Evolutionary conservation across 495 filamentous ascomycete species (phyloP), one percentile per base, ranked within the genome.

Genomic region (Xylaria grammica): DNA sequence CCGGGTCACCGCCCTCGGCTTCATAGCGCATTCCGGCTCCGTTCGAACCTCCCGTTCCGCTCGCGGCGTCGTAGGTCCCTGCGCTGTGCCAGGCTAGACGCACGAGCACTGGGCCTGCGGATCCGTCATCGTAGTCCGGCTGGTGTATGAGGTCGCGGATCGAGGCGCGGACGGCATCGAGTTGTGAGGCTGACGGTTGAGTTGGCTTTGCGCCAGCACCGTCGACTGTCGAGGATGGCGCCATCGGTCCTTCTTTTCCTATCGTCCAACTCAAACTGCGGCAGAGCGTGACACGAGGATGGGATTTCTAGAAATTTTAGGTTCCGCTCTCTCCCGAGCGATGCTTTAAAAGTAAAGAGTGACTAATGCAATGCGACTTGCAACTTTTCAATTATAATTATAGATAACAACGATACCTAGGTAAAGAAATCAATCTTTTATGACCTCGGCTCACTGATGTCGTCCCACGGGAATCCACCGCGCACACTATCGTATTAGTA

Each of bases 21-120:
- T 89, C 85, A 68, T 87, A 88, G 10, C 86, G 82, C 85, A 87
- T 89, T 38, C 86, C 86, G 1, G 86, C 86, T 64, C 86, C 86
- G 67, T 88, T 88, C 9, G 82, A 86, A 24, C 86, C 85, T 38
- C 86, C 86, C 0, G 85, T 88, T 70, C 85, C 81, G 40, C 84
- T 81, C 42, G 79, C 77, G 24, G 77, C 74, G 70, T 86, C 83
- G 73, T 89, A 88, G 0, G 85, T 88, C 15, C 86, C 86, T 0
- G 86, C 73, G 44, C 84, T 83, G 76, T 89, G 86, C 86, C 85
- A 88, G 66, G 86, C 85, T 36, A 89, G 75, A 11, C 86, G 81
- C 46, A 88, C 85, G 50, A 89, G 83, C 0, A 88, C 84, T 0
- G 85, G 86, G 5, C 85, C 86, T 32, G 82, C 84, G 59, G 82